Conservation (phyloP, 371 early-diverging fungal genomes). For the Chytridium lagenaria region DNA sequence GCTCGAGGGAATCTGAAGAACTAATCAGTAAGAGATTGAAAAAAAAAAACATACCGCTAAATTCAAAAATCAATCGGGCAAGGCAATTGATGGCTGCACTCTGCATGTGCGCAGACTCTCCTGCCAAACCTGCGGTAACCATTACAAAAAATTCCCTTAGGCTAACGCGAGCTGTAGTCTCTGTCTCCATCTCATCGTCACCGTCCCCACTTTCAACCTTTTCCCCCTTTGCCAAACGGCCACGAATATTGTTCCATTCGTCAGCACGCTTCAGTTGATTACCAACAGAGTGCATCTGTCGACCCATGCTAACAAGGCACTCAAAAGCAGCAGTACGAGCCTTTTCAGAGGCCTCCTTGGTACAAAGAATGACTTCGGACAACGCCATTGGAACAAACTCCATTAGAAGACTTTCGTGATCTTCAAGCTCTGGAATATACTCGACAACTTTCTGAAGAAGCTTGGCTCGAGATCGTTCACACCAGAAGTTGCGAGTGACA, state of each 20-base stretch:
- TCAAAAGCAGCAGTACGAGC: constrained; percentile 84
- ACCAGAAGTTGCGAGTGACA: constrained; percentile 43
- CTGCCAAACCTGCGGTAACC: constrained; percentile 94
- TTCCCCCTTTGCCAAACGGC: constrained; percentile 16
- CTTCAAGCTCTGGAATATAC: constrained; percentile 19
- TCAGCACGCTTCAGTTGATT: constrained; percentile 42
- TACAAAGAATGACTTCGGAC: constrained; percentile 88
- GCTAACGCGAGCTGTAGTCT: constrained; percentile 31
- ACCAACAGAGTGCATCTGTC: constrained; percentile 84
- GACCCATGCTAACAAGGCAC: constrained; percentile 84
- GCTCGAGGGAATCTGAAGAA: constrained; percentile 58
- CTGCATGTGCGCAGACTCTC: constrained; percentile 90
- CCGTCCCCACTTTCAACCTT: too few species aligned
- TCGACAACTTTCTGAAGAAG: constrained; percentile 42
- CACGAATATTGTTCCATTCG: constrained; percentile 20
- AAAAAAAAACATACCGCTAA: constrained; percentile 60
- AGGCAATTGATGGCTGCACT: constrained; percentile 86
- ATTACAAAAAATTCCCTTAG: constrained; percentile 66
- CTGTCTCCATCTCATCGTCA: constrained; percentile 22
- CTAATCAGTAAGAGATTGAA: background rate
- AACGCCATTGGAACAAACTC: constrained; percentile 84
- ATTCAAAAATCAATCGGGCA: constrained; percentile 89
- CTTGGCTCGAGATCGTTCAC: constrained; percentile 49
- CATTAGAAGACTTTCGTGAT: constrained; percentile 50
- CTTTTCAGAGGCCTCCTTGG: constrained; percentile 93